These are phyloP conservation scores for Endocalyx cinctus DNA, from an alignment of 2,329 filamentous ascomycete genomes.

Conservation along the genomic window DNA sequence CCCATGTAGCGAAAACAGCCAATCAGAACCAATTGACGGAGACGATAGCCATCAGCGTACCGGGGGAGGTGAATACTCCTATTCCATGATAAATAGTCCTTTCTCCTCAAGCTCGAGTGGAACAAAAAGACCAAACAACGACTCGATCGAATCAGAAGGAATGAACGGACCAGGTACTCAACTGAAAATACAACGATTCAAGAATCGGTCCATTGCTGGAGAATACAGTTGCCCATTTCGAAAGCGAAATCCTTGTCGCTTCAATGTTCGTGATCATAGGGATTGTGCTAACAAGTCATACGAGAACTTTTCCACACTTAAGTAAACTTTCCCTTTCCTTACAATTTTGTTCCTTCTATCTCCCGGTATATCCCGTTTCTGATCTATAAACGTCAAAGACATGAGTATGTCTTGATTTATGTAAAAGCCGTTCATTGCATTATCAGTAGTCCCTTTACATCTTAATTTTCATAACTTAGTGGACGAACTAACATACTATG, in stretches of 20 bases:
- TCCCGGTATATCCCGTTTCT: background rate
- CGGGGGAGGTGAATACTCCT: background rate
- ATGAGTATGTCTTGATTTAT: conserved; percentile 2
- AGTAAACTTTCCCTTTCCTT: conserved; percentile 6
- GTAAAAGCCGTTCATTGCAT: no score
- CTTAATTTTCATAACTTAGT: no score
- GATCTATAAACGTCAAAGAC: conserved; percentile 1
- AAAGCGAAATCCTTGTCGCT: conserved; percentile 11
- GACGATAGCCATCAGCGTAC: conserved; percentile 2
- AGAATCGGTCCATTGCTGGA: conserved; percentile 3
- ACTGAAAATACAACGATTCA: conserved; percentile 3
- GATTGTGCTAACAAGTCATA: conserved; percentile 11
- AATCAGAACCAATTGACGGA: conserved; percentile 6
- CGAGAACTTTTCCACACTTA: conserved; percentile 6
- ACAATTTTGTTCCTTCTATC: background rate
- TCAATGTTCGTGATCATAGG: conserved; percentile 9
- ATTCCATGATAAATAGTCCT: no score
- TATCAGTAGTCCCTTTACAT: no score
- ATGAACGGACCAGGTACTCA: conserved; percentile 1
- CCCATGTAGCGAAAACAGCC: background rate
- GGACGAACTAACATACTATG: no score
- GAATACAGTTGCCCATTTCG: conserved; percentile 9
- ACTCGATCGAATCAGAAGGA: no score
- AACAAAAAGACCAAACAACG: no score
- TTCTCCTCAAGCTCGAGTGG: no score